Conservation (phyloP, 2,329 filamentous ascomycete species). For the Hypoxylon sp. region DNA sequence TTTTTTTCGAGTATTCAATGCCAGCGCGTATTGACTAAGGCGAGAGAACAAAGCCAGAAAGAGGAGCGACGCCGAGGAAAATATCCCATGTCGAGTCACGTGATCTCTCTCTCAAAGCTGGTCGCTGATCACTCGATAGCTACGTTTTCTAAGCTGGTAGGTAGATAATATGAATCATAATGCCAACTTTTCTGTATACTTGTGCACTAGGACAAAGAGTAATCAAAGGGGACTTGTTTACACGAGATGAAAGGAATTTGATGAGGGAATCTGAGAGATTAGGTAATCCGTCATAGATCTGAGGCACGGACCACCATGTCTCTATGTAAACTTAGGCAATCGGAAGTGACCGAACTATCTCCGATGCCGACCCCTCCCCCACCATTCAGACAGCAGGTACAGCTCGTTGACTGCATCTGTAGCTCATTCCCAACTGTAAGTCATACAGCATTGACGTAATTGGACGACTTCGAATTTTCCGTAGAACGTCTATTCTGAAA, state of each 20-base stretch:
- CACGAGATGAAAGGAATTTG: too few relatives aligned
- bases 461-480: neutral
- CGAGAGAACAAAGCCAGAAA: constrained; percentile 2
- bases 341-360: constrained; percentile 10
- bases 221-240: too few relatives aligned
- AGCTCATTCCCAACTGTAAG: neutral
- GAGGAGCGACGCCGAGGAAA: neutral
- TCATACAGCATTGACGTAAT: constrained; percentile 6
- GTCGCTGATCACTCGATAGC: too few relatives aligned
- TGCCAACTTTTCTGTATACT: too few relatives aligned
- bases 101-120: neutral
- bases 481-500: neutral
- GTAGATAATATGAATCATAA: too few relatives aligned
- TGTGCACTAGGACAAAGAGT: too few relatives aligned
- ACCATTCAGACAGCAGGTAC: neutral
- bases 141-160: too few relatives aligned
- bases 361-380: neutral
- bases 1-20: neutral
- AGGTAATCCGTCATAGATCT: too few relatives aligned
- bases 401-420: neutral
- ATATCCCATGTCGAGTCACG: neutral
- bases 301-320: neutral
- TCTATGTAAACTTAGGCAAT: neutral
- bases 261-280: too few relatives aligned
- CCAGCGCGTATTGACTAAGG: neutral